Percentiles rank a stretch among this genome's conserved stretches.
Evolutionary conservation across 73 alveolate genomes (phyloP).

Genomic region (Tetrahymena borealis): DNA sequence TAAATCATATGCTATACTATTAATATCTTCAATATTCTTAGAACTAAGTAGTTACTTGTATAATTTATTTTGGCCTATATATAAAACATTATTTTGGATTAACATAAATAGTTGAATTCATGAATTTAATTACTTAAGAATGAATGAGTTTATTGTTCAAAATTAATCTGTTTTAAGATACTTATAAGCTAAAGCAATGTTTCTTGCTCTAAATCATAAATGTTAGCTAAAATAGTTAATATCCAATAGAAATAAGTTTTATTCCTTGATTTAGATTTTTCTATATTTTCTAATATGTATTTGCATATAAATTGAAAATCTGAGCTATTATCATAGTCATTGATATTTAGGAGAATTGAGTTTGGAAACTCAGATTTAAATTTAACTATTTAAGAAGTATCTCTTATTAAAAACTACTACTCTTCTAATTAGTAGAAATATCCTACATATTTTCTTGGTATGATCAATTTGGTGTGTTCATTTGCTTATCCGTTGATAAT

Average conservation of each 20-base stretch:
- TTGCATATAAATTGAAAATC: neutral
- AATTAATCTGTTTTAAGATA: neutral
- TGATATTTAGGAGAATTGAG: neutral
- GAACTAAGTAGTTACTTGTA: neutral
- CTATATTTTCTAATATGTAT: neutral
- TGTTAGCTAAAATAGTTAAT: neutral
- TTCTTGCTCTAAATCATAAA: neutral
- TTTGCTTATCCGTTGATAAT: neutral
- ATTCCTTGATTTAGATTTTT: neutral
- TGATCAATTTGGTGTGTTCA: neutral
- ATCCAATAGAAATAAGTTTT: neutral
- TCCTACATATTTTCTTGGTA: neutral
- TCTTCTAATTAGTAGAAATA: neutral
- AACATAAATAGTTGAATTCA: neutral
- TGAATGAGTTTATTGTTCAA: neutral
- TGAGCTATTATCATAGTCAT: neutral
- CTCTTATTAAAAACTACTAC: neutral
- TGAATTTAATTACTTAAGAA: neutral
- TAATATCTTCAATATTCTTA: neutral
- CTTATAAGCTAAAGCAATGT: neutral
- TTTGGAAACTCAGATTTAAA: neutral
- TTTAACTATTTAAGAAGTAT: neutral
- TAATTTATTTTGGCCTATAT: neutral
- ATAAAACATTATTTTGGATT: neutral
- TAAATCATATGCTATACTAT: neutral